A percentile compares a stretch with the other conserved stretches of the same genome.
These are phyloP conservation scores for Lipomyces kockii DNA, from an alignment of 805 yeast genomes.

Conservation along the genomic window DNA sequence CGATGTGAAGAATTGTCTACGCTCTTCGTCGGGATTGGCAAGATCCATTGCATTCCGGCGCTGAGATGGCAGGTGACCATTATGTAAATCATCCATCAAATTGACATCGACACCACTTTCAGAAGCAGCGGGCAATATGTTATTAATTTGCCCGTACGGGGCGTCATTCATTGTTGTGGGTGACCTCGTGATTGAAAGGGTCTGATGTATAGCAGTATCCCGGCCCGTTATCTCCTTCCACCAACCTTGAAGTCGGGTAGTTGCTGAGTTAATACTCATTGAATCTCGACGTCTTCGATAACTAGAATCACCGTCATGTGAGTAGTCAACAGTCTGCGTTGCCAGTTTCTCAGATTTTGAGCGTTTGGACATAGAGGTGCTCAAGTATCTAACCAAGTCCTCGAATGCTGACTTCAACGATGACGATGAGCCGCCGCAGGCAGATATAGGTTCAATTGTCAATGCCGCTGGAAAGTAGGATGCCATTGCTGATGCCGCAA, in stretches of 20 bases:
- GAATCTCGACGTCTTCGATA: not conserved
- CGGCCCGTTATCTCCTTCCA: not conserved
- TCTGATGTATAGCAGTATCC: not conserved
- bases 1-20: not conserved
- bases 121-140: not conserved
- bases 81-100: not conserved
- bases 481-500: constrained; percentile 1
- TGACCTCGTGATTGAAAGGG: not conserved
- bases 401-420: not conserved
- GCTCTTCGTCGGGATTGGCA: constrained; percentile 3
- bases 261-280: not conserved
- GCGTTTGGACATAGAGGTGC: not conserved
- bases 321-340: not conserved
- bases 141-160: not conserved
- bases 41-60: constrained; percentile 1
- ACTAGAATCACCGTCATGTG: not conserved
- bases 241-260: not conserved
- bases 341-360: not conserved
- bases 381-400: not conserved
- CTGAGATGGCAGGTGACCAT: not conserved
- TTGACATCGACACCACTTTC: not conserved
- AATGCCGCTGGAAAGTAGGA: not conserved
- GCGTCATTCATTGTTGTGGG: not conserved
- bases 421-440: not conserved
- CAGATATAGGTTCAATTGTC: not conserved